Percentiles rank a stretch among this genome's conserved stretches.
Evolutionary conservation across 2,329 filamentous ascomycete genomes (phyloP).

Genomic region (Diaporthe longicolla): DNA sequence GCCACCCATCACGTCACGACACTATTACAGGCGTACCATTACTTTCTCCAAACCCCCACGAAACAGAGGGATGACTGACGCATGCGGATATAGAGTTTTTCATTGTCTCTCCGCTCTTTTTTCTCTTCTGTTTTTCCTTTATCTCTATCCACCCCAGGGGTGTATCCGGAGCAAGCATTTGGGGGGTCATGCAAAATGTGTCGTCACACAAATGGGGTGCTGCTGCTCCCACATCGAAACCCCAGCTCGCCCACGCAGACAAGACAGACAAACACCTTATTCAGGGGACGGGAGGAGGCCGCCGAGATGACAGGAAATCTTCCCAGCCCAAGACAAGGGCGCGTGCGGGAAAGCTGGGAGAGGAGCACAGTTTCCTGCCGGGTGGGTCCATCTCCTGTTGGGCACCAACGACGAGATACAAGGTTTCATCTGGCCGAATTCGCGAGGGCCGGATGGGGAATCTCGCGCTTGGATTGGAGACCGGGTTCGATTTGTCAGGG

Average conservation of each 20-base stretch:
- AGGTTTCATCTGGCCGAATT: constrained; percentile 25
- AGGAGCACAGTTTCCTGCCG: not conserved
- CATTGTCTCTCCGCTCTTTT: not conserved
- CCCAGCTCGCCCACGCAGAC: no score
- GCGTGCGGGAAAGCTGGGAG: not conserved
- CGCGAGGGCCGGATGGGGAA: constrained; percentile 4
- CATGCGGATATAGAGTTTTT: not conserved
- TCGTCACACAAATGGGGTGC: no score
- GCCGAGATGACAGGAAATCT: not conserved
- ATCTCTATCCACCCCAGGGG: no score
- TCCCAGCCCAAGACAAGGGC: not conserved
- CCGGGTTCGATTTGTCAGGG: constrained; percentile 18
- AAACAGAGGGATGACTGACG: not conserved
- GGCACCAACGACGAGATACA: constrained; percentile 8
- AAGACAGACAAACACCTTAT: not conserved
- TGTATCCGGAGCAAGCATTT: no score
- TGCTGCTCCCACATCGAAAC: no score
- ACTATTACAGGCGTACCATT: not conserved
- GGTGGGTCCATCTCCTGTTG: not conserved
- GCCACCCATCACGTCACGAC: constrained; percentile 1
- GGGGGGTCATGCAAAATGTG: no score
- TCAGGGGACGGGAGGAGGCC: not conserved
- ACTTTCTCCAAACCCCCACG: not conserved
- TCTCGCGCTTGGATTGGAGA: not conserved
- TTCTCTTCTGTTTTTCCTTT: not conserved